Conservation (phyloP, 805 yeast genomes). For the Ogataea chonburiensis region DNA sequence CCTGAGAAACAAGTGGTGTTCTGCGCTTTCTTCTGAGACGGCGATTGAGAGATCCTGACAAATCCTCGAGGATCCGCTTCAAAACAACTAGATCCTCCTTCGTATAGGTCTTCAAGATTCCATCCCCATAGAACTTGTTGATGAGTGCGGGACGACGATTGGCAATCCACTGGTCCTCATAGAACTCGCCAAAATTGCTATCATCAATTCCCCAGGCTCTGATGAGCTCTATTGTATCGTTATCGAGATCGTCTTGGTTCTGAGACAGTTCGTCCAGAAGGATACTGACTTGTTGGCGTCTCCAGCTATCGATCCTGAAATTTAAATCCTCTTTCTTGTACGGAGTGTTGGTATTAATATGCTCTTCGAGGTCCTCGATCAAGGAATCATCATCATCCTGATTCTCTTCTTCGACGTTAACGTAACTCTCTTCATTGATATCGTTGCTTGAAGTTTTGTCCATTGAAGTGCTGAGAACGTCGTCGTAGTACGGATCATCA, state of each 20-base stretch:
- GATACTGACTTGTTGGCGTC: slow-evolving; percentile 29
- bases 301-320: slow-evolving; percentile 32
- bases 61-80: slow-evolving; percentile 19
- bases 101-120: slow-evolving; percentile 21
- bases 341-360: slow-evolving; percentile 17
- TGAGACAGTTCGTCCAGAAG: slow-evolving; percentile 23
- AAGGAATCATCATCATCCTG: slow-evolving; percentile 30
- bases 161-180: slow-evolving; percentile 2
- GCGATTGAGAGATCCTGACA: slow-evolving; percentile 22
- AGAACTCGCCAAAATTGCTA: slow-evolving; percentile 1
- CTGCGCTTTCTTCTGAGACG: slow-evolving; percentile 5
- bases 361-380: slow-evolving; percentile 29
- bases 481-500: slow-evolving; percentile 22
- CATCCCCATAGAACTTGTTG: slow-evolving; percentile 25
- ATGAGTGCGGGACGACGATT: slow-evolving; percentile 5
- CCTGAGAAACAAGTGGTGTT: slow-evolving; percentile 2
- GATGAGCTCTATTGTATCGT: slow-evolving; percentile 27
- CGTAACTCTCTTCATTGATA: slow-evolving; percentile 19
- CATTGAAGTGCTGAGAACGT: slow-evolving; percentile 26
- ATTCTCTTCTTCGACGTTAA: slow-evolving; percentile 21
- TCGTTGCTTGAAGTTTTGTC: slow-evolving; percentile 17
- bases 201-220: slow-evolving; percentile 36
- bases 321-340: slow-evolving; percentile 27
- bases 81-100: slow-evolving; percentile 24
- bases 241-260: slow-evolving; percentile 12